Evolutionary conservation across 768 basidiomycete species (phyloP), one percentile per base, ranked within the genome.

Genomic region (Rhizopogon roseolus): DNA sequence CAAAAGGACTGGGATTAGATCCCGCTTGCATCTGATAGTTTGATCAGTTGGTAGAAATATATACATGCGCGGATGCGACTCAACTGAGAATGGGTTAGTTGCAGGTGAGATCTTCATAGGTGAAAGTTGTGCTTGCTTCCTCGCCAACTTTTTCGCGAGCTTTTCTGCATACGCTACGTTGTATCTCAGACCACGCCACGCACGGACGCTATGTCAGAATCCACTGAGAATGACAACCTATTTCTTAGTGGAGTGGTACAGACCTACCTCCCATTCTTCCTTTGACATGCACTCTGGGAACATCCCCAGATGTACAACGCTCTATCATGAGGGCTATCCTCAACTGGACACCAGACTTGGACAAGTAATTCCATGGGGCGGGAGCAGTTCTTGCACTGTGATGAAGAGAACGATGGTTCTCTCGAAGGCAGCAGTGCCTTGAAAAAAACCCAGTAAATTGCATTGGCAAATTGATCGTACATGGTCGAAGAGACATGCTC

Each of bases 261-360:
- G n/a, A 59, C 86, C 67, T 71, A 90, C 92, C 90, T 88, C 62
- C 89, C 90, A 19, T 77, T 73, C 68, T 87, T 85, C 52, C 79
- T 75, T 64, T 94, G 91, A 70, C 93, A 96, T 13, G 72, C 65
- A 4, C 78, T 69, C 36, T 78, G 75, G 2, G 88, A 74, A 62
- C 93, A 96, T 10, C 84, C 91, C 86, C 90, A 95, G 19, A 93
- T 76, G 61, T 93, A 94, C 44, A 94, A 71, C 3, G 85, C 88
- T 50, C 93, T 80, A 63, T 96, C 93, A 79, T 86, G 84, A 5
- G 86, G 81, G 60, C 90, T 94, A 37, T 85, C 76, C 63, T 93
- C 88, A 60, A 94, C 82, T 0, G 93, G 93, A 67, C 90, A 93
- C 89, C 90, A 94, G 62, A 96, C 78, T 64, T 95, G 92, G 10